Evolutionary conservation across 164 flowering plant genomes (phyloP).

Genomic region (Stephania japonica): DNA sequence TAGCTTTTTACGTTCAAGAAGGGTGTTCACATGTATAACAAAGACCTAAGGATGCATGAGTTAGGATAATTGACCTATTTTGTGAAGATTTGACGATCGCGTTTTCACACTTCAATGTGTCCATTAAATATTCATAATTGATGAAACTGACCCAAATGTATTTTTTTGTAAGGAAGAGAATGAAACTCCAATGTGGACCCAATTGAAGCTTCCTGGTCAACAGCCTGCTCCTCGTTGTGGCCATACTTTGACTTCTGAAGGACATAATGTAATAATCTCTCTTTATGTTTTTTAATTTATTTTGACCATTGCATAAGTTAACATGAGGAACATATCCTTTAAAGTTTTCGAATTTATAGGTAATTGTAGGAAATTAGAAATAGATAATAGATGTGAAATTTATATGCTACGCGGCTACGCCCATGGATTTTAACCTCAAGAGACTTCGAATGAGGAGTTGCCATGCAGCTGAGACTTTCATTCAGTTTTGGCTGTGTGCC

Average conservation of each 20-base stretch:
- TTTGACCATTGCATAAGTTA: not conserved
- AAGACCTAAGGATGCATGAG: no score
- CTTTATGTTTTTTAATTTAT: not conserved
- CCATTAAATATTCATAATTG: not conserved
- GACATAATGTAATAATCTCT: conserved; percentile 55
- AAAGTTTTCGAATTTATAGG: not conserved
- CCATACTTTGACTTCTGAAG: conserved; percentile 84
- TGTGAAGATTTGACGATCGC: not conserved
- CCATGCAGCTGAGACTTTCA: not conserved
- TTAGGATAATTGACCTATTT: not conserved
- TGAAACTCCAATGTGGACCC: conserved; percentile 98
- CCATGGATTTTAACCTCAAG: not conserved
- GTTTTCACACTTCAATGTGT: not conserved
- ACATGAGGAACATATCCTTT: not conserved
- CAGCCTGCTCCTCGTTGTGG: conserved; percentile 96
- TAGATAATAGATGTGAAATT: not conserved
- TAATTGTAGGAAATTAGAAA: no score
- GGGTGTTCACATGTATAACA: no score
- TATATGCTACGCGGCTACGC: not conserved
- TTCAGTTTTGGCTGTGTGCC: not conserved
- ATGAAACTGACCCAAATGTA: conserved; percentile 14
- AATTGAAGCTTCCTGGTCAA: conserved; percentile 97
- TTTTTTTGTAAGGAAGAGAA: conserved; percentile 82
- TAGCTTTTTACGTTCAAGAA: no score
- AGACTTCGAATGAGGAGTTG: not conserved